phyloP scores from a whole-genome alignment of 179 eudicot genomes.

The Vitellaria paradoxa region DNA sequence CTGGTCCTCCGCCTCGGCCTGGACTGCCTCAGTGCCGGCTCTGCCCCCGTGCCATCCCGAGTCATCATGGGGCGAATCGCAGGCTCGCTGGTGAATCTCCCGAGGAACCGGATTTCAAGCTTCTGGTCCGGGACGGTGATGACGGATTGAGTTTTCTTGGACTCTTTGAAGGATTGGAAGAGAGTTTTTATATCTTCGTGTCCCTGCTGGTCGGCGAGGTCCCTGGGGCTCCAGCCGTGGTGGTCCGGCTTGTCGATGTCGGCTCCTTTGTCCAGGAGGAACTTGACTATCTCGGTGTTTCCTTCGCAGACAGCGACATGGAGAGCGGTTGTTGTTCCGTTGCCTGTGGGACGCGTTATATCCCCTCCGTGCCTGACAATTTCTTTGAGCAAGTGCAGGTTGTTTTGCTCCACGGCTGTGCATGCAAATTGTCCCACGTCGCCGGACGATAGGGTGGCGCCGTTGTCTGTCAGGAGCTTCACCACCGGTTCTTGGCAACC shows the following conservation, averaged over 20 bases:
- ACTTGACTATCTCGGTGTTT: conserved; percentile 57
- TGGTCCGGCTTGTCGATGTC: conserved; percentile 43
- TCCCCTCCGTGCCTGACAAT: conserved; percentile 57
- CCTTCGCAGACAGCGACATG: conserved; percentile 71
- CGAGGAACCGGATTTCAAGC: conserved; percentile 33
- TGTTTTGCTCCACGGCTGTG: conserved; percentile 56
- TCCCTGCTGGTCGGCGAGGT: conserved; percentile 74
- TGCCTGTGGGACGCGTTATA: conserved; percentile 41
- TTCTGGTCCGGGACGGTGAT: conserved; percentile 22
- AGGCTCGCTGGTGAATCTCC: conserved; percentile 56
- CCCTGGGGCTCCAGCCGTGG: conserved; percentile 69
- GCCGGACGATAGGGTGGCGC: conserved; percentile 56
- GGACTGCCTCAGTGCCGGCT: conserved; percentile 24
- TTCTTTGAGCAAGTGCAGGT: conserved; percentile 56
- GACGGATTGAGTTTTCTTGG: conserved; percentile 21
- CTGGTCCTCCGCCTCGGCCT: conserved; percentile 45
- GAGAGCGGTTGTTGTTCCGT: conserved; percentile 56
- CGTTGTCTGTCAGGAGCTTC: conserved; percentile 46
- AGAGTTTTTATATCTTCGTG: conserved; percentile 56
- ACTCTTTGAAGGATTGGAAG: conserved; percentile 36
- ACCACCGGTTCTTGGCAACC: conserved; percentile 46
- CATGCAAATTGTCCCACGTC: conserved; percentile 74
- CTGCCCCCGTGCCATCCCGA: conserved; percentile 7
- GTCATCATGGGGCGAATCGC: conserved; percentile 15
- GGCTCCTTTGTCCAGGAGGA: conserved; percentile 50